Evolutionary conservation across 129 eudicot genomes (phyloP).

Genomic region (Flaveria linearis): DNA sequence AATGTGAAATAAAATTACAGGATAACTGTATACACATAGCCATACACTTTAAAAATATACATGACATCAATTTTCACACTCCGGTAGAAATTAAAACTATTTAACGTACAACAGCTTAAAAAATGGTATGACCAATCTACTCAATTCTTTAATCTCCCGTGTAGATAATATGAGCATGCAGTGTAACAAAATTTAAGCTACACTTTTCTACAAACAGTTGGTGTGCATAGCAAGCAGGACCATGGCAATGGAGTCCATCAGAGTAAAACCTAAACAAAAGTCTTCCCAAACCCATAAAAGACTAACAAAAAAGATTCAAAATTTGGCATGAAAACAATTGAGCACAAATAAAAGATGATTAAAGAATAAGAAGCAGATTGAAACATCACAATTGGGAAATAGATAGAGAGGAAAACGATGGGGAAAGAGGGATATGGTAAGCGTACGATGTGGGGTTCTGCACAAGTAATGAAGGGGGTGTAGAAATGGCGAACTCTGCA

Average conservation of each 20-base stretch:
- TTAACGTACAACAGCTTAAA: not conserved
- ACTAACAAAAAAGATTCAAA: not conserved
- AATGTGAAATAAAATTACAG: not conserved
- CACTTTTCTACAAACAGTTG: constrained; percentile 31
- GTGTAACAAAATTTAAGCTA: constrained; percentile 20
- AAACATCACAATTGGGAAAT: not conserved
- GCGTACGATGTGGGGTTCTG: constrained; percentile 24
- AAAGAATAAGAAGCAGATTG: not conserved
- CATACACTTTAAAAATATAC: not conserved
- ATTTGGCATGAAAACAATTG: not conserved
- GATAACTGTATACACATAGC: not conserved
- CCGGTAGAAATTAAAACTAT: not conserved
- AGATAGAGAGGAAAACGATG: not conserved
- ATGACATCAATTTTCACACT: not conserved
- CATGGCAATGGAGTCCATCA: not conserved
- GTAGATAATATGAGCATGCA: not conserved
- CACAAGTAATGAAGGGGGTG: constrained; percentile 6
- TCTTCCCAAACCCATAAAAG: constrained; percentile 2
- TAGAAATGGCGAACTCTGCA: constrained; percentile 25
- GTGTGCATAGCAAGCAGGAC: constrained; percentile 24
- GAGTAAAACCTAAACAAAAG: not conserved
- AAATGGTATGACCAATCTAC: not conserved
- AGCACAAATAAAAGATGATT: not conserved
- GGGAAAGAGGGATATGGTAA: not conserved
- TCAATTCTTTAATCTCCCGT: not conserved